phyloP scores from a whole-genome alignment of 345 rosid genomes.

The Eucalyptus microcorys region DNA sequence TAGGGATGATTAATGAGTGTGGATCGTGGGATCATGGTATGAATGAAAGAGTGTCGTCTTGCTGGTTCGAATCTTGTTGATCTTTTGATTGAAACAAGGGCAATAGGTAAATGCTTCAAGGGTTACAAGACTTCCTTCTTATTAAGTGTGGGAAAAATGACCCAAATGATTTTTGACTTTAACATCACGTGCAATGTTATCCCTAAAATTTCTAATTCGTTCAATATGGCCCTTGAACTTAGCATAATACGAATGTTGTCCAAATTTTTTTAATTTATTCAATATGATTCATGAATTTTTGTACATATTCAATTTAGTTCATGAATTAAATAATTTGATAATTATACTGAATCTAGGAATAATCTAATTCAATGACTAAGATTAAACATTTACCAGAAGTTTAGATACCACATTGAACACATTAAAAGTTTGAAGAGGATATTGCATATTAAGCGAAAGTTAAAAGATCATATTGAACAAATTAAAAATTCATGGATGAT shows the following conservation, averaged over 20 bases:
- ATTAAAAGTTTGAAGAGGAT: not conserved
- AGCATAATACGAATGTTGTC: accelerated
- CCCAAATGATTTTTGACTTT: accelerated
- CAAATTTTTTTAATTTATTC: accelerated
- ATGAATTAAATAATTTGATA: not conserved
- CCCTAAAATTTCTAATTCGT: not conserved
- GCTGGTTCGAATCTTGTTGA: not conserved
- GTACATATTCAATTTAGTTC: not conserved
- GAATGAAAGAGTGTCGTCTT: not conserved
- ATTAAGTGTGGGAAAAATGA: not conserved
- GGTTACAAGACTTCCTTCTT: not conserved
- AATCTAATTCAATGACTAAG: not conserved
- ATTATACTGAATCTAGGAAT: not conserved
- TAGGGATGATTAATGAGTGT: not conserved
- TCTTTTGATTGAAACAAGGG: not conserved
- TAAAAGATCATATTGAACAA: accelerated
- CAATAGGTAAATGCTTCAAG: not conserved
- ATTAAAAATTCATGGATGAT: not conserved
- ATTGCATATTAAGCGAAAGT: accelerated
- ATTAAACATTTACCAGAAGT: not conserved
- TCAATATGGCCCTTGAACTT: not conserved
- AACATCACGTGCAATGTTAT: not conserved
- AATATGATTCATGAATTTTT: not conserved
- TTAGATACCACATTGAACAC: accelerated
- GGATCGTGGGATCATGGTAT: not conserved